Percentiles rank a stretch among this genome's conserved stretches.
Evolutionary conservation across 2,329 filamentous ascomycete species (phyloP).

Genomic region (Xylaria sp.): DNA sequence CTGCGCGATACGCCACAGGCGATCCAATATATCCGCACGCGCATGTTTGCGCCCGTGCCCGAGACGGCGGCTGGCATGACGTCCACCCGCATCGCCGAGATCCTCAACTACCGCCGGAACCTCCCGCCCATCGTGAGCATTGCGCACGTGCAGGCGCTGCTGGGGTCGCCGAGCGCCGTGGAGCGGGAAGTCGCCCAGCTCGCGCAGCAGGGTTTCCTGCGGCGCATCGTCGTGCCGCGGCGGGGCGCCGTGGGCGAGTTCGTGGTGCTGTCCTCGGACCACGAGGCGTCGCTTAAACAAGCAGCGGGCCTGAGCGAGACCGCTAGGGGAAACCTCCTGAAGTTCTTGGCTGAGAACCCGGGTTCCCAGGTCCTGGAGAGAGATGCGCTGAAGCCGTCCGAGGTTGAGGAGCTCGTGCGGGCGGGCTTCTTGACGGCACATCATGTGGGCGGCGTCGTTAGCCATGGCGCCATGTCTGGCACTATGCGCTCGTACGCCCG

Average conservation of each 20-base stretch:
- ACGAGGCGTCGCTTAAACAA: conserved; percentile 60
- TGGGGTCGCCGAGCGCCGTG: conserved; percentile 70
- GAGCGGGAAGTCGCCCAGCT: conserved; percentile 76
- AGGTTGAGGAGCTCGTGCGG: conserved; percentile 64
- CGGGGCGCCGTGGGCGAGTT: conserved; percentile 72
- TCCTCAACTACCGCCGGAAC: conserved; percentile 68
- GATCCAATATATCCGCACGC: conserved; percentile 68
- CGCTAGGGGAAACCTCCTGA: conserved; percentile 63
- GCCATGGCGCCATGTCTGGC: conserved; percentile 48
- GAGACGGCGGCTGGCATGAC: conserved; percentile 68
- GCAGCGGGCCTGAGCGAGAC: conserved; percentile 53
- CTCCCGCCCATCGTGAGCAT: conserved; percentile 74
- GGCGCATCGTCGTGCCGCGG: conserved; percentile 72
- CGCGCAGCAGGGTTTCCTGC: conserved; percentile 64
- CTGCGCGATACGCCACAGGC: conserved; percentile 73
- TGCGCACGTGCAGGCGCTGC: conserved; percentile 73
- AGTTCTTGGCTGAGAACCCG: conserved; percentile 63
- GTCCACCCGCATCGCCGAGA: conserved; percentile 70
- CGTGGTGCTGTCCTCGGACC: conserved; percentile 67
- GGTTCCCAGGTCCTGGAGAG: conserved; percentile 56
- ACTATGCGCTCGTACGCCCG: conserved; percentile 57
- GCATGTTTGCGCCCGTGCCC: conserved; percentile 74
- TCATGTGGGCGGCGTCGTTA: conserved; percentile 51
- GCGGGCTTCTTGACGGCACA: conserved; percentile 73
- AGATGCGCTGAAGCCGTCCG: conserved; percentile 41